Conservation (phyloP, 257 asterid genomes). For the Prunella vulgaris region DNA sequence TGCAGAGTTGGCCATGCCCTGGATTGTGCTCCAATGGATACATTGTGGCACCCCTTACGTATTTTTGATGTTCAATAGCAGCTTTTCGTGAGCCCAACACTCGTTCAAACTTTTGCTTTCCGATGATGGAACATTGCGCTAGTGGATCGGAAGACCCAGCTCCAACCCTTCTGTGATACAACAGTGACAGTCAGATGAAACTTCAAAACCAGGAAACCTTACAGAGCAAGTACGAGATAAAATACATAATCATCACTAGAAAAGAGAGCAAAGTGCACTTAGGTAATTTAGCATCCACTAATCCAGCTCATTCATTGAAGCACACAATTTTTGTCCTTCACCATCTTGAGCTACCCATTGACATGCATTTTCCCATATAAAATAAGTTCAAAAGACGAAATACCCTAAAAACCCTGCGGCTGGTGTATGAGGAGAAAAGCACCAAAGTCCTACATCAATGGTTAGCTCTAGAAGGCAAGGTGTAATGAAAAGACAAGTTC, state of each 20-base stretch:
- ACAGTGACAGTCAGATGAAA: not conserved
- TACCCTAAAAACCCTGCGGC: not conserved
- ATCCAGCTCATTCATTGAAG: not conserved
- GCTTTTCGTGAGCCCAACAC: slow-evolving; percentile 36
- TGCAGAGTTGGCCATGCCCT: slow-evolving; percentile 79
- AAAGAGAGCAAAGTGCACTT: not conserved
- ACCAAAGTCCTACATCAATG: not conserved
- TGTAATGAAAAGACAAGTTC: not conserved
- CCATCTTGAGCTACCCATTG: not conserved
- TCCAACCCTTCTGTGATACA: slow-evolving; percentile 53
- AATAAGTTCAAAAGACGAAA: not conserved
- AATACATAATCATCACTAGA: not conserved
- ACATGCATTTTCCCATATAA: not conserved
- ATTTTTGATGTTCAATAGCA: slow-evolving; percentile 52
- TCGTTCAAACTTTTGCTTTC: slow-evolving; percentile 34
- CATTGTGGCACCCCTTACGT: slow-evolving; percentile 61
- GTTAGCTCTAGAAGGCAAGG: not conserved
- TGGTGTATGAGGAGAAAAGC: not conserved
- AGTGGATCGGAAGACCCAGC: slow-evolving; percentile 74
- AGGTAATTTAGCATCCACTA: not conserved
- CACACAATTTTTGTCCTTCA: not conserved
- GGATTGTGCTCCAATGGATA: slow-evolving; percentile 85
- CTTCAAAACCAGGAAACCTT: not conserved
- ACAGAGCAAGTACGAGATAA: not conserved
- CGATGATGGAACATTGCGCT: slow-evolving; percentile 62